Percentiles rank a stretch among this genome's conserved stretches.
These are phyloP conservation scores for Sparassis latifolia DNA, from an alignment of 1,284 basidiomycete genomes.

Conservation along the genomic window DNA sequence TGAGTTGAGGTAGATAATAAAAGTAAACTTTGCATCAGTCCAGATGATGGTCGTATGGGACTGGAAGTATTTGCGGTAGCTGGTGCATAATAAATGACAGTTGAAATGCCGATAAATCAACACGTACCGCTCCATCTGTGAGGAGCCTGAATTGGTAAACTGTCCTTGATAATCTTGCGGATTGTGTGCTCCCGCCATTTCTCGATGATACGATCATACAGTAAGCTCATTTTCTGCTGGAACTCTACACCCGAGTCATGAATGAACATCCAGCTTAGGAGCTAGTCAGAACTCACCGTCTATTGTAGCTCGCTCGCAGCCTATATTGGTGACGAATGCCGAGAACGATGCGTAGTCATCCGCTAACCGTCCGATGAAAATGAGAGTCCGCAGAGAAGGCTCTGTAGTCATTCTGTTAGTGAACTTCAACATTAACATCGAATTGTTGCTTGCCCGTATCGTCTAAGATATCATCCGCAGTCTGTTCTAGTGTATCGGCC, in stretches of 20 bases:
- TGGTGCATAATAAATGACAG: too few species aligned
- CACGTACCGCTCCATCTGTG: neutral
- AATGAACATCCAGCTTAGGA: too few species aligned
- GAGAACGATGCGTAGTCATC: conserved; percentile 34
- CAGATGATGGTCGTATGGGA: conserved; percentile 42
- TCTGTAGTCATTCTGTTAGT: conserved; percentile 7
- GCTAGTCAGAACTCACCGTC: conserved; percentile 28
- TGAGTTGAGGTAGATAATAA: conserved; percentile 48
- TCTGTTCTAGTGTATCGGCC: conserved; percentile 30
- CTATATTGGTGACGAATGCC: conserved; percentile 37
- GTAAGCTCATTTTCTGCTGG: conserved; percentile 26
- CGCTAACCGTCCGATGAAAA: conserved; percentile 33
- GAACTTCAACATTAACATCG: conserved; percentile 1
- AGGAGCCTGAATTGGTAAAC: neutral
- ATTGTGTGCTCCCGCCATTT: conserved; percentile 44
- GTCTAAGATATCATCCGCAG: conserved; percentile 25
- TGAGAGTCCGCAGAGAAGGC: conserved; percentile 21
- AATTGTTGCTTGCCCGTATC: conserved; percentile 25
- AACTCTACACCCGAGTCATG: conserved; percentile 32
- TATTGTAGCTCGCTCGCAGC: conserved; percentile 30
- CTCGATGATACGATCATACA: conserved; percentile 39
- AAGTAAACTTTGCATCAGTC: conserved; percentile 48
- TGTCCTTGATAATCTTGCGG: conserved; percentile 19
- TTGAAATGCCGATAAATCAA: neutral
- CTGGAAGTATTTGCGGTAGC: conserved; percentile 1